Evolutionary conservation across 306 rosid genomes (phyloP), one percentile per base, ranked within the genome.

Genomic region (Erythrophleum fordii): DNA sequence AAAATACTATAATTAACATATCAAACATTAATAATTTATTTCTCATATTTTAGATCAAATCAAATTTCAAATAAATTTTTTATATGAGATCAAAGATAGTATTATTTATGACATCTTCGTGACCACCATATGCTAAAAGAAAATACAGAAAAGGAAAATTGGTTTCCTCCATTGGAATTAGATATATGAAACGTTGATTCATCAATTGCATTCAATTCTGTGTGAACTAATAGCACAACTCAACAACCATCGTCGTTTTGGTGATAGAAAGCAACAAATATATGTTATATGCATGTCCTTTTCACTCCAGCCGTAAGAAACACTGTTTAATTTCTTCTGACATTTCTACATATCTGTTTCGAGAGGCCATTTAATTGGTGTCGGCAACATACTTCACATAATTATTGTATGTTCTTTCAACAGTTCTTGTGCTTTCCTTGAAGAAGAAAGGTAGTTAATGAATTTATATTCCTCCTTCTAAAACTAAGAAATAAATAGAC

Each of bases 301-400:
- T 81, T 85, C 85, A 77, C 83, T 71, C 76, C 9, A 45, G 13
- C 46, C 77, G 16, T 67, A n/a, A 28, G 59, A 42, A 42, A 55
- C 3, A 16, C n/a, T 8, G n/a, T 3, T 69, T 34, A 34, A 34
- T 34, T 39, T 39, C 9, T 70, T 41, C 45, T 45, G 25, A 26
- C 72, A 52, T 53, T 60, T 58, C 16, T 11, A 31, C 49, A 31
- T 46, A 17, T 73, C 72, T 72, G 35, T 22, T 61, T 75, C 11
- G 29, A 67, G 72, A 67, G 73, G 53, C 45, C 53, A 52, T n/a
- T 7, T 71, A 52, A 61, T 46, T 25, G 28, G 14, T 18, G 60
- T 53, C 20, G 59, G 67, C 25, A 26, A 25, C 5, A 49, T 29
- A 17, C 68, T 18, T n/a, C 11, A n/a, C 58, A 42, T 2, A 1